Evolutionary conservation across 2,329 filamentous ascomycete genomes (phyloP).

Genomic region (Aspergillus hiratsukae): DNA sequence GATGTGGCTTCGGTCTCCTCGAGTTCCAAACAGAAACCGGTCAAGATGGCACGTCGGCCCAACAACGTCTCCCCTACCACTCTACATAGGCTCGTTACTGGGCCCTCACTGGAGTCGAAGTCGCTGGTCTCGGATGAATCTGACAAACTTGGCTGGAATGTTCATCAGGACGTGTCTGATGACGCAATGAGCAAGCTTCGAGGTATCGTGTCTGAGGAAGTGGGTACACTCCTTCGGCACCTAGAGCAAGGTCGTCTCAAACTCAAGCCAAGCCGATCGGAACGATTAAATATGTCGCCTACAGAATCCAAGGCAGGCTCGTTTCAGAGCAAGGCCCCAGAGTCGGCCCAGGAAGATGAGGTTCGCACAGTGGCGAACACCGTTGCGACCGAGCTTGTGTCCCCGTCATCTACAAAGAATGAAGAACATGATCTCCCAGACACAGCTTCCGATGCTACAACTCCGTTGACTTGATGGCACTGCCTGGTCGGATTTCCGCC

Average conservation of each 20-base stretch:
- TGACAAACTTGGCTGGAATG: conserved; percentile 34
- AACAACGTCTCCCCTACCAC: conserved; percentile 27
- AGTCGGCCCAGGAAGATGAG: conserved; percentile 17
- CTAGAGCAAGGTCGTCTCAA: conserved; percentile 33
- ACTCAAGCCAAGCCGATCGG: conserved; percentile 31
- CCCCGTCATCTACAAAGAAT: conserved; percentile 10
- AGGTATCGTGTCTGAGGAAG: conserved; percentile 33
- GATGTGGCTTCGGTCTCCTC: conserved; percentile 29
- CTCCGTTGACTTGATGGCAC: conserved; percentile 10
- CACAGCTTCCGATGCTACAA: conserved; percentile 23
- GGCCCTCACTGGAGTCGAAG: conserved; percentile 30
- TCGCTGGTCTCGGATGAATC: conserved; percentile 28
- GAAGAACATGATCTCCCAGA: conserved; percentile 19
- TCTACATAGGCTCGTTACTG: conserved; percentile 29
- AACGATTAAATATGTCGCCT: conserved; percentile 29
- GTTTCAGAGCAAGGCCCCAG: conserved; percentile 14
- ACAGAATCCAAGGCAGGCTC: conserved; percentile 27
- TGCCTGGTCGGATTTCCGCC: not conserved
- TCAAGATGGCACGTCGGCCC: conserved; percentile 32
- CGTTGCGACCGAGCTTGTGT: conserved; percentile 24
- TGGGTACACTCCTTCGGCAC: conserved; percentile 30
- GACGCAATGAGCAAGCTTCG: conserved; percentile 36
- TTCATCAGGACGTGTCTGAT: conserved; percentile 33
- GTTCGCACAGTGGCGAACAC: conserved; percentile 19
- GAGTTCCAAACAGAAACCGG: conserved; percentile 31